Percentiles rank a stretch among this genome's conserved stretches.
phyloP scores from a whole-genome alignment of 345 rosid genomes.

The Salix viminalis region DNA sequence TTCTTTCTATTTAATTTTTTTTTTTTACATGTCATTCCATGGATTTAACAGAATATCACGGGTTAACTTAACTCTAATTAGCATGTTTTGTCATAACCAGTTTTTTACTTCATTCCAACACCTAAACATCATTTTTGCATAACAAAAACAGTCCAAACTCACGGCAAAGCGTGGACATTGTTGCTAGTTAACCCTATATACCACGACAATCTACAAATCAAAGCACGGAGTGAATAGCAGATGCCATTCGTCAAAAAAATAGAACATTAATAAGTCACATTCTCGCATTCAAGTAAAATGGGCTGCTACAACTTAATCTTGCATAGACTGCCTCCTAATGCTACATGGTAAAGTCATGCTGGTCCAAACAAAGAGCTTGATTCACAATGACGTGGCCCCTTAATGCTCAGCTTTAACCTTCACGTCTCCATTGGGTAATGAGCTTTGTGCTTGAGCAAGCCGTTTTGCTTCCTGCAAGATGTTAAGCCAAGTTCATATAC shows the following conservation, averaged over 20 bases:
- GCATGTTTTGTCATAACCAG: too few species aligned
- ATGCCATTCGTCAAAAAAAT: background rate
- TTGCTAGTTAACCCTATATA: too few species aligned
- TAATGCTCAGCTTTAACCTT: constrained; percentile 65
- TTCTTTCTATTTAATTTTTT: too few species aligned
- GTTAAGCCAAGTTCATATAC: background rate
- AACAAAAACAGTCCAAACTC: too few species aligned
- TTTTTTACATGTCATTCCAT: too few species aligned
- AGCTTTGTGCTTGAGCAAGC: constrained; percentile 64
- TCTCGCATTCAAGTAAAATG: background rate
- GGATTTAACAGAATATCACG: too few species aligned
- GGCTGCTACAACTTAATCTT: background rate
- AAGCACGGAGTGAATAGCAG: background rate
- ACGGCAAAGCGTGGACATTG: too few species aligned
- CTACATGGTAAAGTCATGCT: background rate
- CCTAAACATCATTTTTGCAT: too few species aligned
- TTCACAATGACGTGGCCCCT: background rate
- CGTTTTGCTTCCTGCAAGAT: constrained; percentile 69
- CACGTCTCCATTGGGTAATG: constrained; percentile 81
- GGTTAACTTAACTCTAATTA: too few species aligned
- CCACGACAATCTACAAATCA: background rate
- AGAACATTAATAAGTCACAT: background rate
- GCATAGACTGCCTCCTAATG: background rate
- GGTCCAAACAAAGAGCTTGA: background rate
- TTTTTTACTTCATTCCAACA: too few species aligned